A percentile compares a stretch with the other conserved stretches of the same genome.
phyloP scores from a whole-genome alignment of 2,329 filamentous ascomycete genomes.

The Calonectria multiphialidica region DNA sequence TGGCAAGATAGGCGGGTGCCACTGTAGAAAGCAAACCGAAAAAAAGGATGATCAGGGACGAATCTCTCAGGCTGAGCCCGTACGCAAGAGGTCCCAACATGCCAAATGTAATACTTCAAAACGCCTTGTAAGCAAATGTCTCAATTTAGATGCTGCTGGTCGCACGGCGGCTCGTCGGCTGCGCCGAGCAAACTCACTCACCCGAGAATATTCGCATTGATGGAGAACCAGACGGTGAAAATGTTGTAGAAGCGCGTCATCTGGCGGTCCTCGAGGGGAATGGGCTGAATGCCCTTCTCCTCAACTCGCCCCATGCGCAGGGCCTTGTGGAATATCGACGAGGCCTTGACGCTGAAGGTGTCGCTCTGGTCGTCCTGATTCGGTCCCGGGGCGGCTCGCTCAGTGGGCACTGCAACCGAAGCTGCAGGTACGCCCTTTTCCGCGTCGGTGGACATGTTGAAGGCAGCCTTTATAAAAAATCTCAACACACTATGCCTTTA shows the following conservation, averaged over 20 bases:
- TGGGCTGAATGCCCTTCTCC: slow-evolving; percentile 57
- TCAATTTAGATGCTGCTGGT: not conserved
- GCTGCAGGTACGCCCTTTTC: slow-evolving; percentile 25
- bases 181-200: slow-evolving; percentile 37
- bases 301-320: slow-evolving; percentile 56
- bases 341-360: slow-evolving; percentile 40
- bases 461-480: not conserved
- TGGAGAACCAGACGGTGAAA: slow-evolving; percentile 62
- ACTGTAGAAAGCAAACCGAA: slow-evolving; percentile 68
- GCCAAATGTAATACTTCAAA: slow-evolving; percentile 69
- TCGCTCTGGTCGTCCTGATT: slow-evolving; percentile 44
- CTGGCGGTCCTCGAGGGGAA: slow-evolving; percentile 55
- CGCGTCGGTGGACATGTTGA: slow-evolving; percentile 25
- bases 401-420: slow-evolving; percentile 20
- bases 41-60: slow-evolving; percentile 71
- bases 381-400: slow-evolving; percentile 24
- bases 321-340: slow-evolving; percentile 47
- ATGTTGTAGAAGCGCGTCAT: slow-evolving; percentile 56
- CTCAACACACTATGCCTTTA: not conserved
- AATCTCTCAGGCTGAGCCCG: slow-evolving; percentile 67
- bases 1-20: slow-evolving; percentile 68
- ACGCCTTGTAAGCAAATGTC: slow-evolving; percentile 15
- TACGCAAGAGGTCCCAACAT: slow-evolving; percentile 70
- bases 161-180: not conserved
- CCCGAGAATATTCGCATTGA: slow-evolving; percentile 62